phyloP scores from a whole-genome alignment of 805 yeast species.

The Ogataea glucozyma region DNA sequence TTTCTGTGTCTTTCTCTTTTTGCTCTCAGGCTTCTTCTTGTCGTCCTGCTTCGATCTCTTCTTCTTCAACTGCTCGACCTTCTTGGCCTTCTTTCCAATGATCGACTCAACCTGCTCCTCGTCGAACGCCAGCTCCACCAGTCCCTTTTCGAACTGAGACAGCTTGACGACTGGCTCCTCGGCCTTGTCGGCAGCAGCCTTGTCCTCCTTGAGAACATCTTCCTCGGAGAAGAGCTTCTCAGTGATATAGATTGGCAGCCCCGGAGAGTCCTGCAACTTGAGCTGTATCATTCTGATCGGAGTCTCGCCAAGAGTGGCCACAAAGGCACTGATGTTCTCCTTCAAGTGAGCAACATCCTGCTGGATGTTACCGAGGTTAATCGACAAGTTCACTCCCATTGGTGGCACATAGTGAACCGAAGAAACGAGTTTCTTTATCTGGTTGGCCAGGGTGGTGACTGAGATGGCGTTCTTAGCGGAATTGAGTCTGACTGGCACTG shows the following conservation, averaged over 20 bases:
- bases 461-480: conserved; percentile 37
- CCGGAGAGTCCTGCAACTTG: conserved; percentile 73
- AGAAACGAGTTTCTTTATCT: conserved; percentile 56
- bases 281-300: conserved; percentile 59
- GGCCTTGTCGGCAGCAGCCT: conserved; percentile 24
- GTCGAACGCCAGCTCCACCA: conserved; percentile 78
- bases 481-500: conserved; percentile 60
- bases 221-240: conserved; percentile 53
- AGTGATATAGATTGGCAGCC: conserved; percentile 78
- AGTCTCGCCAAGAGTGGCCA: conserved; percentile 44
- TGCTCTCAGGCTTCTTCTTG: conserved; percentile 10
- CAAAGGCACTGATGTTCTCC: conserved; percentile 60
- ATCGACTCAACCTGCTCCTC: conserved; percentile 65
- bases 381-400: conserved; percentile 64
- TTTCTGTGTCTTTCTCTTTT: conserved; percentile 15
- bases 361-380: conserved; percentile 63
- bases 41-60: conserved; percentile 11
- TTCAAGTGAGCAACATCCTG: conserved; percentile 51
- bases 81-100: conserved; percentile 56
- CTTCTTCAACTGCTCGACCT: conserved; percentile 30
- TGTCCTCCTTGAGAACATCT: conserved; percentile 45
- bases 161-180: conserved; percentile 43
- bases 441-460: conserved; percentile 53
- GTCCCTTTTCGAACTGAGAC: conserved; percentile 68
- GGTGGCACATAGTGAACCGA: conserved; percentile 69